Conservation (phyloP, 495 filamentous ascomycete species). For the Aspergillus sclerotiicarbonarius region DNA sequence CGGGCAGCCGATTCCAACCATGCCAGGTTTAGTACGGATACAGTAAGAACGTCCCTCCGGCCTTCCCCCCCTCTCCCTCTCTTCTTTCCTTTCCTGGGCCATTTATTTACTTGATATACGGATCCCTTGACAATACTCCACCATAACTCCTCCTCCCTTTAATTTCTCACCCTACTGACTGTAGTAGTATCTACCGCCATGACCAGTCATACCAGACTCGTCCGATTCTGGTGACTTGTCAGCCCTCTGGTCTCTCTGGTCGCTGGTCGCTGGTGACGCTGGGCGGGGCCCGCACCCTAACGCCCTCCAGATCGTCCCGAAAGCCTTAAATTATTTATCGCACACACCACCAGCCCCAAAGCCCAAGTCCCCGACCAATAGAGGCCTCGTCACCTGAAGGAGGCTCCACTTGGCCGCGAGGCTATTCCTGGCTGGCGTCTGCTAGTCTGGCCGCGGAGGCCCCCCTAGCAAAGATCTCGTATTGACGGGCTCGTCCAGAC, state of each 20-base stretch:
- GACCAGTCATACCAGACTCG: conserved; percentile 15
- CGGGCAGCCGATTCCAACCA: not conserved
- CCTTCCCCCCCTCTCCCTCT: too few species aligned
- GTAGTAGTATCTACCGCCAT: conserved; percentile 7
- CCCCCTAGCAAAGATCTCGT: conserved; percentile 19
- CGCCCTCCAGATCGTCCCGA: conserved; percentile 28
- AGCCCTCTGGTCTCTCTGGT: conserved; percentile 1
- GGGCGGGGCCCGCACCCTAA: conserved; percentile 22
- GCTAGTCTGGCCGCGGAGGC: conserved; percentile 13
- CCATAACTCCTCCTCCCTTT: not conserved
- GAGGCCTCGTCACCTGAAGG: conserved; percentile 6
- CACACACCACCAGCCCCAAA: conserved; percentile 12
- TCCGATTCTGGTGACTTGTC: conserved; percentile 23
- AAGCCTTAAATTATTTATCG: conserved; percentile 22
- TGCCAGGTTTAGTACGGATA: too few species aligned
- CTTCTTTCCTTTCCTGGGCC: too few species aligned
- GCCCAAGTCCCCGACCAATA: conserved; percentile 11
- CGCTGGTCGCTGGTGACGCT: not conserved
- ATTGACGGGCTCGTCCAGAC: conserved; percentile 6
- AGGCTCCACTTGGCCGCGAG: conserved; percentile 17
- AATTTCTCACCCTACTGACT: too few species aligned
- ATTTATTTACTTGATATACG: too few species aligned
- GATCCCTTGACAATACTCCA: too few species aligned
- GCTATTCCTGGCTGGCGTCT: conserved; percentile 21
- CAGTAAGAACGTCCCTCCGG: too few species aligned